Evolutionary conservation across 2,329 filamentous ascomycete genomes (phyloP).

Genomic region (Alternaria sp.): DNA sequence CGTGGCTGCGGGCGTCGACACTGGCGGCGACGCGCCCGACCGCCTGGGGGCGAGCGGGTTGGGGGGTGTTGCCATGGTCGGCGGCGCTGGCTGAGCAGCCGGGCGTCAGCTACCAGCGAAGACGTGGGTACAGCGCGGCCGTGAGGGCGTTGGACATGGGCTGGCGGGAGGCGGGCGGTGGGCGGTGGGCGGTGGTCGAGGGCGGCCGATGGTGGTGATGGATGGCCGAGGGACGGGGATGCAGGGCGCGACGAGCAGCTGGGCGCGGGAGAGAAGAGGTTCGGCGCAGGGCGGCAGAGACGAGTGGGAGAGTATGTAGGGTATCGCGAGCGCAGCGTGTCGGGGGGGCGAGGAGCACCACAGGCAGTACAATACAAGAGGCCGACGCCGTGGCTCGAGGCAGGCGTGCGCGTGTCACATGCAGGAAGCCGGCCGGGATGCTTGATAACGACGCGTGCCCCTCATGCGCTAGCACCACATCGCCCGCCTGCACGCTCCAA

Average conservation of each 20-base stretch:
- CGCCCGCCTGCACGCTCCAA: neutral
- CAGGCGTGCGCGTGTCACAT: neutral
- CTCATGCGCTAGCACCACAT: neutral
- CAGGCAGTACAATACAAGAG: neutral
- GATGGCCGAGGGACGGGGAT: conserved; percentile 5
- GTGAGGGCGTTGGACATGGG: conserved; percentile 49
- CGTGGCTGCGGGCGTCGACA: conserved; percentile 29
- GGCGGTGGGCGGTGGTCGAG: conserved; percentile 4
- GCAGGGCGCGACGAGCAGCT: neutral
- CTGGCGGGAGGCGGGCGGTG: conserved; percentile 19
- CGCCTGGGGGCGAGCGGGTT: conserved; percentile 44
- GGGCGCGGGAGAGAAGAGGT: neutral
- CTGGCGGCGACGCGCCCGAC: conserved; percentile 45
- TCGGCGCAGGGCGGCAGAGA: neutral
- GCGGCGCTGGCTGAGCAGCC: conserved; percentile 40
- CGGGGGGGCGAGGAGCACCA: neutral
- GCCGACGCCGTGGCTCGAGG: neutral
- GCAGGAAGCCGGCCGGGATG: neutral
- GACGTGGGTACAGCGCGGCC: conserved; percentile 47
- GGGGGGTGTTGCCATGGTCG: conserved; percentile 44
- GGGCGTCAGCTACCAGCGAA: conserved; percentile 44
- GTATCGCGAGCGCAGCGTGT: neutral
- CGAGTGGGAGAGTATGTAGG: neutral
- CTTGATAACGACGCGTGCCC: neutral
- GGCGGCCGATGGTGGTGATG: conserved; percentile 11